Base-by-base conservation (phyloP, 2,329 filamentous ascomycete species). In the Phaeosphaeriaceae sp. region DNA sequence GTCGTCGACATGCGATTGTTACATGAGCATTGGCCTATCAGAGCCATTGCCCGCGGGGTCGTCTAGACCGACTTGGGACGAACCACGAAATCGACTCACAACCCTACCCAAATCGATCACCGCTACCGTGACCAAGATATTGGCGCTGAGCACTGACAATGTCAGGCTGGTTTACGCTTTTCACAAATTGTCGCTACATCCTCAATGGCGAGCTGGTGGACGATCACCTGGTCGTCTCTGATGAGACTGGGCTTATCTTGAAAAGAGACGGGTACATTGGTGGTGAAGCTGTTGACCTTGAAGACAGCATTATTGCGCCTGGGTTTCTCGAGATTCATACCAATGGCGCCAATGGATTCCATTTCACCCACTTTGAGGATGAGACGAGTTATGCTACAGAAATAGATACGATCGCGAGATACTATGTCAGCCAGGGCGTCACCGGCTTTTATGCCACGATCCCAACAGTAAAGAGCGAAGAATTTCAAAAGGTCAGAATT, bases 321-420 rank as follows among this genome's bases (percentile, higher is more conserved):
- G 82, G 81, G 3, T 82, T 81, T 56, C 68, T 83, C 17, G 81
- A 84, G 50, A 64, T 84, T 5, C 81, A 84, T 51, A 82, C 79
- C 1, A 84, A 84, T 58, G 79, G 79, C 42, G 67, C 77, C 40
- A 74, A 76, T 61, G 80, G 79, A 2, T 82, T 83, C 42, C 81
- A 83, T 57, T 83, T 83, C 49, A 81, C 81, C 1, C 75, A 79
- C 48, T 81, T 76, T 51, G 66, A 76, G 4, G 67, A 80, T 37
- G 62, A 71, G 17, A 54, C 64, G 29, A 68, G 66, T 48, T 82
- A 81, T 63, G 60, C 59, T 32, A 60, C 61, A 7, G 77, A 78
- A 37, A 66, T 83, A 21, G 68, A 77, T 16, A 72, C 74, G 26
- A 74, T 79, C n/a, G 77, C 79, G 3, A 63, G 66, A 28, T 79